Percentiles rank a stretch among this genome's conserved stretches.
Conservation (phyloP, 306 rosid species). For the Cyclanthera cordifolia region DNA sequence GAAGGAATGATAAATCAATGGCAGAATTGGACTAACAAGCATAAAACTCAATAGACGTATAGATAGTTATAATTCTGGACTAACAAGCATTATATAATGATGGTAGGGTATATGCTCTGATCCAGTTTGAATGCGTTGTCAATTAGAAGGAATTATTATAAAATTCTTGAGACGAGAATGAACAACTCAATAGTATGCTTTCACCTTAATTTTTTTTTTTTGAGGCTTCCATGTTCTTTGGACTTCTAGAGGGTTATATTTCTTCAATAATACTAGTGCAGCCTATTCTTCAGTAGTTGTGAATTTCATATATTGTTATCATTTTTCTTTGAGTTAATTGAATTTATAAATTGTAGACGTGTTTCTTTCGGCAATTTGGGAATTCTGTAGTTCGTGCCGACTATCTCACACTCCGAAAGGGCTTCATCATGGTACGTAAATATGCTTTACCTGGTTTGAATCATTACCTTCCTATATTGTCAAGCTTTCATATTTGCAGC, state of each 20-base stretch:
- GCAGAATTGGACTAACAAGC: conserved; percentile 6
- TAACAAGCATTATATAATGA: neutral
- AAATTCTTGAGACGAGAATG: neutral
- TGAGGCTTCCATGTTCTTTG: neutral
- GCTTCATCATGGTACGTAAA: conserved; percentile 65
- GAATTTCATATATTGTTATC: neutral
- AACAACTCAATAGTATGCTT: neutral
- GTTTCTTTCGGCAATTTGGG: conserved; percentile 90
- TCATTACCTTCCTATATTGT: neutral
- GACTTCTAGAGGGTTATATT: neutral
- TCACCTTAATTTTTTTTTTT: neutral
- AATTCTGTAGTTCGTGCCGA: conserved; percentile 75
- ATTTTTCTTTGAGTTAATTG: conserved; percentile 7
- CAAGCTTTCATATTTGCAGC: neutral
- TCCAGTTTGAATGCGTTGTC: neutral
- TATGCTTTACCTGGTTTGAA: neutral
- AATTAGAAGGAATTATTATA: neutral
- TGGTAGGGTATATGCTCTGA: neutral
- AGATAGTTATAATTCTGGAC: neutral
- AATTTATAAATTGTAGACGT: conserved; percentile 39
- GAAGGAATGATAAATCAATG: conserved; percentile 10
- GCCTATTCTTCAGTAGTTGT: neutral
- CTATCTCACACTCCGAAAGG: conserved; percentile 80
- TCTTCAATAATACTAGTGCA: neutral
- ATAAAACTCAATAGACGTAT: neutral